Percentiles rank a stretch among this genome's conserved stretches.
These are phyloP conservation scores for Kluyveromyces nonfermentans DNA, from an alignment of 805 yeast genomes.

Conservation along the genomic window DNA sequence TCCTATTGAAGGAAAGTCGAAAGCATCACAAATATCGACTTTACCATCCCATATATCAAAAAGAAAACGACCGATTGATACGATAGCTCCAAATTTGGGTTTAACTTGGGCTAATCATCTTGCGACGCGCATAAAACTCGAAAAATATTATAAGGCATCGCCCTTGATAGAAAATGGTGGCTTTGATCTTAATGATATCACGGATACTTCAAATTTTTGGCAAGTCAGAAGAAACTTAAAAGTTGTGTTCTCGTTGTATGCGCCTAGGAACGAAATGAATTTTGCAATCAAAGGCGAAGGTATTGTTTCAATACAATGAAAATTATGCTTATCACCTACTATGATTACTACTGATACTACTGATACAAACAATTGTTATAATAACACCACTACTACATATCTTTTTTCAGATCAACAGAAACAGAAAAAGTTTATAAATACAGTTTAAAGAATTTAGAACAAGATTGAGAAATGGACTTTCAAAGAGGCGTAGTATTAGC, in stretches of 20 bases:
- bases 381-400: too few relatives aligned
- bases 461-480: not conserved
- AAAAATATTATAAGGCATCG: conserved; percentile 35
- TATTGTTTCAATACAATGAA: conserved; percentile 11
- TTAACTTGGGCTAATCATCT: conserved; percentile 44
- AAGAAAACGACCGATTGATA: conserved; percentile 26
- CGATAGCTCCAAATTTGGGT: conserved; percentile 46
- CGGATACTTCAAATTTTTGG: conserved; percentile 27
- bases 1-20: conserved; percentile 1
- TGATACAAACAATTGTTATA: too few relatives aligned
- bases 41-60: not conserved
- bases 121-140: conserved; percentile 39
- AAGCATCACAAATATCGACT: conserved; percentile 4
- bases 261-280: conserved; percentile 15
- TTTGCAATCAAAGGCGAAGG: conserved; percentile 22
- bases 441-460: not conserved
- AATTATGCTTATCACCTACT: too few relatives aligned
- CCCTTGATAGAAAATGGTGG: conserved; percentile 23
- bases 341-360: too few relatives aligned
- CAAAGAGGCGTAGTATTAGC: conserved; percentile 9
- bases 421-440: not conserved
- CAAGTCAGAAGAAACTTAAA: conserved; percentile 30
- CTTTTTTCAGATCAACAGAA: not conserved
- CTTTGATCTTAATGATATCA: conserved; percentile 24
- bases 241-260: conserved; percentile 34